phyloP scores from a whole-genome alignment of 2,329 filamentous ascomycete species.

The Capronia coronata region DNA sequence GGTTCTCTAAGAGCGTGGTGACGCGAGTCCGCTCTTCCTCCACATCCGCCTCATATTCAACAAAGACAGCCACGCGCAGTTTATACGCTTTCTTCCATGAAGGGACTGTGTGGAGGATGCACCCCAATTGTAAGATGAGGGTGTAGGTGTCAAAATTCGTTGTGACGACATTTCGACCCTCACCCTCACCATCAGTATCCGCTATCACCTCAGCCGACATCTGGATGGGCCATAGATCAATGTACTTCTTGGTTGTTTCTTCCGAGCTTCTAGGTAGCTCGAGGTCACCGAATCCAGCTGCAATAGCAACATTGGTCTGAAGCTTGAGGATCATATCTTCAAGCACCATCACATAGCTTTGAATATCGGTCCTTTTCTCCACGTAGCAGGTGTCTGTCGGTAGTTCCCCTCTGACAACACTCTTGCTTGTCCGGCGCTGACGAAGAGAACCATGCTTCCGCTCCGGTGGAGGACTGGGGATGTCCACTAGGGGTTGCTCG shows the following conservation, averaged over 20 bases:
- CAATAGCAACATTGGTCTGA: constrained; percentile 77
- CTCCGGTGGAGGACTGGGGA: constrained; percentile 45
- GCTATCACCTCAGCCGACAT: constrained; percentile 78
- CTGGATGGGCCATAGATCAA: constrained; percentile 87
- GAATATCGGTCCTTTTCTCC: constrained; percentile 62
- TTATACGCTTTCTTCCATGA: constrained; percentile 69
- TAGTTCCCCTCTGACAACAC: constrained; percentile 48
- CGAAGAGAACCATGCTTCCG: constrained; percentile 18
- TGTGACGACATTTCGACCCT: constrained; percentile 57
- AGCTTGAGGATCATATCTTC: constrained; percentile 73
- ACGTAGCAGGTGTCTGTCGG: constrained; percentile 65
- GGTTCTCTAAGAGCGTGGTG: constrained; percentile 66
- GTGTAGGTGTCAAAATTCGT: constrained; percentile 90
- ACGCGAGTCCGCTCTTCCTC: constrained; percentile 70
- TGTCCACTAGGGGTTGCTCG: constrained; percentile 51
- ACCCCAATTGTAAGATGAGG: constrained; percentile 78
- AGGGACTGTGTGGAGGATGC: constrained; percentile 73
- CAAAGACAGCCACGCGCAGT: constrained; percentile 75
- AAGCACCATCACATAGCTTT: constrained; percentile 72
- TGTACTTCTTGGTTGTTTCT: constrained; percentile 63
- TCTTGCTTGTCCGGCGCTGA: constrained; percentile 20
- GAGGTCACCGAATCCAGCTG: constrained; percentile 69
- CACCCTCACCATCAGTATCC: constrained; percentile 47
- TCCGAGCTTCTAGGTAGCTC: constrained; percentile 61
- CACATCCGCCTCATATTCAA: constrained; percentile 80